Evolutionary conservation across 768 basidiomycete species (phyloP).

Genomic region (Rhodotorula graminis): DNA sequence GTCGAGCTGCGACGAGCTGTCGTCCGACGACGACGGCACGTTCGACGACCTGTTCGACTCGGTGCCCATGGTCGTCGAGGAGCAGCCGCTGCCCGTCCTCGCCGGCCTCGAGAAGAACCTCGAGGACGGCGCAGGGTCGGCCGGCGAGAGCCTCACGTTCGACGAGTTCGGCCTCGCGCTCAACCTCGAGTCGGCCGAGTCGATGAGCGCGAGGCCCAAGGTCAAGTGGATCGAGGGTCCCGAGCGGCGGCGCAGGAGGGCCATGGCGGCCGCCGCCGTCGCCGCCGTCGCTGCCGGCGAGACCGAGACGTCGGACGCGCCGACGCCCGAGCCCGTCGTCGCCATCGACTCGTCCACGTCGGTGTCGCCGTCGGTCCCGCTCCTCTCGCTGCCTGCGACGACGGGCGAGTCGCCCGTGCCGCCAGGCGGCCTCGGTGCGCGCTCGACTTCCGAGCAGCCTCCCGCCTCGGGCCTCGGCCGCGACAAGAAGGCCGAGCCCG

Average conservation of each 20-base stretch:
- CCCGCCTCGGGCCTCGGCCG: too few species aligned
- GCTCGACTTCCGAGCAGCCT: neutral
- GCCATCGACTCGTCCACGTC: neutral
- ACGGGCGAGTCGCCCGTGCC: neutral
- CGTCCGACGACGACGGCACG: neutral
- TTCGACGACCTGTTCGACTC: neutral
- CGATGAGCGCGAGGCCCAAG: neutral
- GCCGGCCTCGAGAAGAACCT: slow-evolving; percentile 26
- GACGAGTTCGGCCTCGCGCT: slow-evolving; percentile 8
- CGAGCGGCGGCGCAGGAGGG: slow-evolving; percentile 17
- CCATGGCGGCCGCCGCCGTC: slow-evolving; percentile 1
- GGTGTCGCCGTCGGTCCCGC: neutral
- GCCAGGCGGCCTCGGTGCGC: neutral
- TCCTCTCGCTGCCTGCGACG: neutral
- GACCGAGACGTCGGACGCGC: neutral
- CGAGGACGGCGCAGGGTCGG: neutral
- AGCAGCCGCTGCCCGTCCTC: slow-evolving; percentile 25
- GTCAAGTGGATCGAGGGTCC: slow-evolving; percentile 34
- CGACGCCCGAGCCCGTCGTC: neutral
- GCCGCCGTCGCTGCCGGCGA: neutral
- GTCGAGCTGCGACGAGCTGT: slow-evolving; percentile 11
- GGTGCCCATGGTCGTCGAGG: neutral
- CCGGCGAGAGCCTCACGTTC: neutral
- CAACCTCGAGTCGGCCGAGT: too few species aligned
- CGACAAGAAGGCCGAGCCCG: too few species aligned